These are phyloP conservation scores for Discostella stelligera DNA, from an alignment of 352 stramenopile genomes.

Conservation along the genomic window DNA sequence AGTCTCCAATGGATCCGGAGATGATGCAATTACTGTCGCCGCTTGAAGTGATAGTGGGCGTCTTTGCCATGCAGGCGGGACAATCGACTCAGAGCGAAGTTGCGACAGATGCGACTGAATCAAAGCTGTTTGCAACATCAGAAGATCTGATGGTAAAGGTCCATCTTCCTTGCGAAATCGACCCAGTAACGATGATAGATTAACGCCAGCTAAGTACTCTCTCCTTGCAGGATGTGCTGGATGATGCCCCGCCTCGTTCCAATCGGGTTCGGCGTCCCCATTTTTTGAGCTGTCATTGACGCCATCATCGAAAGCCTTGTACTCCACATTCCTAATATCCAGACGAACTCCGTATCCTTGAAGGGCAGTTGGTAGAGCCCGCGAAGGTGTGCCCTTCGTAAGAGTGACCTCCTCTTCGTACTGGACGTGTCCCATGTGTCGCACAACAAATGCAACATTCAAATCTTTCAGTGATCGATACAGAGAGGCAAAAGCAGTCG, in stretches of 20 bases:
- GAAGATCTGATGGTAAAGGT: constrained; percentile 52
- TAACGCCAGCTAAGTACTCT: constrained; percentile 73
- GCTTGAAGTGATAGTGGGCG: constrained; percentile 74
- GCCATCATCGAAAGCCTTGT: constrained; percentile 81
- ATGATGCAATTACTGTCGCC: constrained; percentile 57
- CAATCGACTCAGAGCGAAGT: constrained; percentile 50
- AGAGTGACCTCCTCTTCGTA: constrained; percentile 53
- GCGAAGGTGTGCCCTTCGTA: neutral
- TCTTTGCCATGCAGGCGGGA: constrained; percentile 75
- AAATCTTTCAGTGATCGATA: constrained; percentile 56
- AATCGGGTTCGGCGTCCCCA: constrained; percentile 44
- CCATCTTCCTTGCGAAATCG: constrained; percentile 12
- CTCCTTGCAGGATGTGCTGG: constrained; percentile 31
- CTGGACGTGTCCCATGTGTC: constrained; percentile 60
- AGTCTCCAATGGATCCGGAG: constrained; percentile 57
- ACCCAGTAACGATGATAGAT: constrained; percentile 50
- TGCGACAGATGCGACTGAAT: constrained; percentile 52
- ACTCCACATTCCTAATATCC: constrained; percentile 83
- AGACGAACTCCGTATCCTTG: constrained; percentile 80
- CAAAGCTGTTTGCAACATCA: constrained; percentile 56
- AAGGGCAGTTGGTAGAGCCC: constrained; percentile 52
- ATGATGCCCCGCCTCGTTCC: constrained; percentile 50
- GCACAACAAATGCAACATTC: constrained; percentile 66
- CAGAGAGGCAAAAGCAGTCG: constrained; percentile 56
- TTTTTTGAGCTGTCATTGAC: constrained; percentile 31